Evolutionary conservation across 2,329 filamentous ascomycete genomes (phyloP).

Genomic region (Xylariaceae sp.): DNA sequence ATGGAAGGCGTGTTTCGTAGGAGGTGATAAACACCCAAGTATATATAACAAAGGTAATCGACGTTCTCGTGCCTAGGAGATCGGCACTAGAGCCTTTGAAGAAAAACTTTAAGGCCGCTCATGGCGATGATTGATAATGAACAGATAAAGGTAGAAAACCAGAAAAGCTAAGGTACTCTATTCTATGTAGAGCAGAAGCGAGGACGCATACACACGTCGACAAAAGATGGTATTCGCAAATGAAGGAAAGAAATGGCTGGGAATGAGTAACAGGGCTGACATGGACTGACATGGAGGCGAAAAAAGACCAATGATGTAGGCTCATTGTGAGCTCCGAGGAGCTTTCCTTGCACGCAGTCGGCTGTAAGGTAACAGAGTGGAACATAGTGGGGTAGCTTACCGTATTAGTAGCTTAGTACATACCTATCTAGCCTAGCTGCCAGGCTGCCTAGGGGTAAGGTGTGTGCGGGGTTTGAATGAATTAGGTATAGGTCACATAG

Average conservation of each 20-base stretch:
- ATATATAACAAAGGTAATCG: neutral
- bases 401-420: too few relatives aligned
- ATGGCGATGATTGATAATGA: neutral
- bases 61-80: neutral
- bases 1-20: neutral
- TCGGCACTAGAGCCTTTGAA: neutral
- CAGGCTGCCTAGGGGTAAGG: neutral
- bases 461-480: neutral
- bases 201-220: too few relatives aligned
- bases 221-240: too few relatives aligned
- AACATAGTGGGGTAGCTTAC: neutral
- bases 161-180: too few relatives aligned
- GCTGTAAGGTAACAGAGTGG: neutral
- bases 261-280: neutral
- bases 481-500: neutral
- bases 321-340: too few relatives aligned
- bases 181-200: neutral
- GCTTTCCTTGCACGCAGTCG: neutral
- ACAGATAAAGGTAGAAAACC: neutral
- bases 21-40: neutral
- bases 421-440: too few relatives aligned
- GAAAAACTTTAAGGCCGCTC: neutral
- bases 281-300: neutral
- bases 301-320: neutral
- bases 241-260: neutral